Evolutionary conservation across 1,284 basidiomycete genomes (phyloP), one percentile per base, ranked within the genome.

Genomic region (Thelephora terrestris): DNA sequence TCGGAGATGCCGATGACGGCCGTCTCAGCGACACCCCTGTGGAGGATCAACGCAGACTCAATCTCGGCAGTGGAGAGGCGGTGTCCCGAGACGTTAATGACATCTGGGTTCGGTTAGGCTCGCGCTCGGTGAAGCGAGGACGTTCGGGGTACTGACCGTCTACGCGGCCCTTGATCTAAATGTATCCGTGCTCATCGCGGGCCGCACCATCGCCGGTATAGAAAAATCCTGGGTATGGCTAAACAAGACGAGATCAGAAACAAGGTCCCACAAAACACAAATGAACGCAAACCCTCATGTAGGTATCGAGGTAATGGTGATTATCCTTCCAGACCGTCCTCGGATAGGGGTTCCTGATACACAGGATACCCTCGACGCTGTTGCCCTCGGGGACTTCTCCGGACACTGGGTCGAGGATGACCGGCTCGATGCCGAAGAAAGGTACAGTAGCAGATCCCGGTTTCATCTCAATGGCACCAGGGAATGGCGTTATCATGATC

Each of bases 131-230:
- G 36, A 25, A 14, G n/a, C 12, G 7, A 7, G 14, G 25, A 5
- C 7, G 14, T 14, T 49, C n/a, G 24, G n/a, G 48, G 7, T 51
- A 67, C 84, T 60, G 61, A 85, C 90, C 92, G 67, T 99, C 95
- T 39, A 99, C 84, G 59, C 95, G 85, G 47, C 95, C 95, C 70
- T 93, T 94, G 71, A 99, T 98, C 92, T 92, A 96, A 63, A 92
- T 89, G 70, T 99, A 99, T 5, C 95, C 96, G 60, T 99, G 85
- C 60, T 88, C 81, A 64, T 99, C 96, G 43, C 94, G 80, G 21
- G 85, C 88, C 18, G 94, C 95, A 50, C 94, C 94, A 61, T 99
- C 96, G 34, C 96, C 95, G 18, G 94, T 99, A 71, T 91, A 98
- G 78, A 93, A 98, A 65, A 76, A 71, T 18, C 91, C 87, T 16